Base-by-base conservation (phyloP, 331 rosid species). In the Telfairia occidentalis region DNA sequence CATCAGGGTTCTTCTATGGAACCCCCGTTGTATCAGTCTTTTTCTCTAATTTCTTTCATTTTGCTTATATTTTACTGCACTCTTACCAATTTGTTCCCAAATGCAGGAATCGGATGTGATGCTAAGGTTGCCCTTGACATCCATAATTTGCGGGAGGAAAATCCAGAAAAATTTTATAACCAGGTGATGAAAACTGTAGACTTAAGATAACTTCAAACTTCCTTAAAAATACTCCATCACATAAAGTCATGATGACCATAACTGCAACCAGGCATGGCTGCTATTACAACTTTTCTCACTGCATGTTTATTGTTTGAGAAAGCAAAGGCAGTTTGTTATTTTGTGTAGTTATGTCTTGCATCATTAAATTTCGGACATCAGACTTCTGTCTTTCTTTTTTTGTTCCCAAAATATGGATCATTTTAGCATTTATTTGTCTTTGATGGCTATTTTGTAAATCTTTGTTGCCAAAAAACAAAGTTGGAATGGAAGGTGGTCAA, bases 101-200 rank as follows among this genome's bases (percentile, higher is more conserved):
- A 71, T 49, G 64, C 79, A 95, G 99, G 99, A 79, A 84, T 95
- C 79, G 99, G 99, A 16, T 95, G 99, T 76, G 99, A 95, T 86
- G 99, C 99, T 24, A 95, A 95, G 85, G 99, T 95, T 86, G 97
- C 97, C 84, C 82, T 95, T 81, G 99, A 95, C 82, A 95, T 95
- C 78, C 97, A 95, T 89, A 95, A 92, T 84, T 78, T 95, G 61
- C 92, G 99, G 63, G 99, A 95, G 85, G 99, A 95, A 82, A 95
- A 95, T 84, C 99, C 99, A n/a, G 99, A 92, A 52, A 95, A 90
- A 85, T 95, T 95, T 76, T 95, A 90, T 81, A 95, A 95, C 82
- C 99, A 95, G 99, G 99, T 95, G 84, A 71, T 74, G n/a, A 73
- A 54, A 60, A 58, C 52, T 74, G 49, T 74, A 57, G 38, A 46